These are phyloP conservation scores for Scutellaria baicalensis DNA, from an alignment of 257 asterid genomes.

Conservation along the genomic window DNA sequence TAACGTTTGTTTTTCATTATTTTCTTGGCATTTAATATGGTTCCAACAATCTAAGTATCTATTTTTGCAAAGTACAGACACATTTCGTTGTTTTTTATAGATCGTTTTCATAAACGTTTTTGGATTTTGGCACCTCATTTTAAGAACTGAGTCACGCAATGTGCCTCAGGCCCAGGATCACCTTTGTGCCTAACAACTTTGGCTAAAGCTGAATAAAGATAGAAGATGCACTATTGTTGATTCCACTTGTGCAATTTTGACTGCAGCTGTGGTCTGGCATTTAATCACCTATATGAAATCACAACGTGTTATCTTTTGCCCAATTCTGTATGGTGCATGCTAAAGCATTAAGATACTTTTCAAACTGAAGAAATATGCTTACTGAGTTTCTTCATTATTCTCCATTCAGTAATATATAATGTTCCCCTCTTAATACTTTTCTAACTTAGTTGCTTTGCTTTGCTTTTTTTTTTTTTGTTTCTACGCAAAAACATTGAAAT, in stretches of 20 bases:
- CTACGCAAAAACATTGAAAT: neutral
- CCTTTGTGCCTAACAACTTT: too few species aligned
- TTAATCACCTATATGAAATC: neutral
- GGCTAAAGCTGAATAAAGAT: neutral
- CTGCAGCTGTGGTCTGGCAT: neutral
- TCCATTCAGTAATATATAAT: neutral
- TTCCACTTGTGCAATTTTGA: constrained; percentile 9
- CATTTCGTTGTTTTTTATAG: too few species aligned
- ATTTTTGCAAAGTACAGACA: too few species aligned
- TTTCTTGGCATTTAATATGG: too few species aligned
- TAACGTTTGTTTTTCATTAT: too few species aligned
- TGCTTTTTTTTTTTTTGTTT: neutral
- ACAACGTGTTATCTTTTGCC: neutral
- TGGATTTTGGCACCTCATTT: too few species aligned
- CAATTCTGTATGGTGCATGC: neutral
- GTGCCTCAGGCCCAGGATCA: too few species aligned
- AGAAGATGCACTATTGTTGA: neutral
- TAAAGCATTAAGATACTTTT: neutral
- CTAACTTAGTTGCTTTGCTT: neutral
- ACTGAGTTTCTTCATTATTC: neutral
- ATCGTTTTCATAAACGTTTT: too few species aligned
- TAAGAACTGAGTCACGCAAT: too few species aligned
- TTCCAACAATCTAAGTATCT: too few species aligned
- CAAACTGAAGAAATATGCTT: neutral
- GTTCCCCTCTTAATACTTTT: neutral